Base-by-base conservation (phyloP, 306 rosid species). In the Vigna hirtella region DNA sequence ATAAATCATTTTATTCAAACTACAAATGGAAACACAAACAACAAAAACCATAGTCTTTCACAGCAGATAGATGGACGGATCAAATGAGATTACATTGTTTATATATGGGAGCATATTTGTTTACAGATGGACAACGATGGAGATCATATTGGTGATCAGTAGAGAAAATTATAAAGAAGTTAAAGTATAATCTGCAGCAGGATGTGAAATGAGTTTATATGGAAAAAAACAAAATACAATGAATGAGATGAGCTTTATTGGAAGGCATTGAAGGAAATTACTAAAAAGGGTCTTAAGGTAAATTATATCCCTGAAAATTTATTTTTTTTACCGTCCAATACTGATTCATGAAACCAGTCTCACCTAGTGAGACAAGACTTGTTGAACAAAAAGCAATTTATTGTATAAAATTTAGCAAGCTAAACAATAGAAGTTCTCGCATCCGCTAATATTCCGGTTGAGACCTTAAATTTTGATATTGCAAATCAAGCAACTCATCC, bases 401-500 rank as follows among this genome's bases (percentile, higher is more conserved):
- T 45, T 45, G 16, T 1, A 45, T 17, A 49, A 30, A 6, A 62
- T 36, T 11, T n/a, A 43, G 15, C 22, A 81, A 32, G 22, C 38
- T 61, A 32, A 12, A 32, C 15, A 38, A 20, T 11, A 38, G 4
- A 12, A 15, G 12, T 42, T 9, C 14, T 36, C 36, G 12, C 40
- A 24, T 56, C 43, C 66, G n/a, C 10, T 28, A 65, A 65, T 66
- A 73, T 9, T 52, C 52, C 36, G 11, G 5, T 45, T 58, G 62
- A 52, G 3, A 66, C 62, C 66, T 52, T 17, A 74, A 74, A 74
- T 53, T 73, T 42, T 11, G 20, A 70, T 63, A 2, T 36, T 4
- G 59, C 4, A 53, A 20, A 51, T 67, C 50, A 68, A 47, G 50
- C 14, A 59, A 73, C 68, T 30, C 49, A 58, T 57, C 40, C 56